phyloP scores from a whole-genome alignment of 495 filamentous ascomycete species.

The Neurospora sp. region DNA sequence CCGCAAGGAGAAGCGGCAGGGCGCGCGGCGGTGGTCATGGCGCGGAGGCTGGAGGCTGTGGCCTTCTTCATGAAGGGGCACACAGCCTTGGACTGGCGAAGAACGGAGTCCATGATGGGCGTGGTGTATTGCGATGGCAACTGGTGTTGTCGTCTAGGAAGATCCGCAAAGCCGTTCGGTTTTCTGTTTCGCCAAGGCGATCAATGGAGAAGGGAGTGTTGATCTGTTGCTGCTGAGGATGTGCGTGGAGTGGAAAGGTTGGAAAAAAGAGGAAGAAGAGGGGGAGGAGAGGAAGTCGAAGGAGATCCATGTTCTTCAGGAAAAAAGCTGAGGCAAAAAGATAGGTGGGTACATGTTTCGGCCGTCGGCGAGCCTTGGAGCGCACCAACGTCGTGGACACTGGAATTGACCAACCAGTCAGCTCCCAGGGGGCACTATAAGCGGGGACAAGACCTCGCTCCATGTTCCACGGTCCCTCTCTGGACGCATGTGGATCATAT shows the following conservation, averaged over 20 bases:
- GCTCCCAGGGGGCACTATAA: not conserved
- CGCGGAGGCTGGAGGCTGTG: conserved; percentile 77
- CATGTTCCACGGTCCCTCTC: not conserved
- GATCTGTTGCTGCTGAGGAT: not conserved
- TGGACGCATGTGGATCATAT: not conserved
- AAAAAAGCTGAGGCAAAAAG: not conserved
- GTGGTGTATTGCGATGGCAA: not conserved
- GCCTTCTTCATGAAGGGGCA: conserved; percentile 96
- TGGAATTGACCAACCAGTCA: not conserved
- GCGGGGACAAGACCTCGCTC: not conserved
- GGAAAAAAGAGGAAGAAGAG: not conserved
- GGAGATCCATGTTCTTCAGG: not conserved
- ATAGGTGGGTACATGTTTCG: not conserved
- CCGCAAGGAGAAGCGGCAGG: conserved; percentile 62
- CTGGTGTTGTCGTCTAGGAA: not conserved
- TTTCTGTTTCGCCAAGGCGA: not conserved
- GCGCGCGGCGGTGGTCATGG: conserved; percentile 73
- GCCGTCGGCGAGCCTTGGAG: not conserved
- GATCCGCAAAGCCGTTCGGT: not conserved
- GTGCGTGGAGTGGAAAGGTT: not conserved
- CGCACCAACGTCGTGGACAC: not conserved
- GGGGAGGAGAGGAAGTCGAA: not conserved
- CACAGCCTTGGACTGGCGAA: conserved; percentile 88
- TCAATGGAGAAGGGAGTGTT: not conserved
- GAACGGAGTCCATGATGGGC: conserved; percentile 73